Percentiles rank a stretch among this genome's conserved stretches.
These are phyloP conservation scores for Nakaseomyces delphensis DNA, from an alignment of 1,139 yeast species.

Conservation along the genomic window DNA sequence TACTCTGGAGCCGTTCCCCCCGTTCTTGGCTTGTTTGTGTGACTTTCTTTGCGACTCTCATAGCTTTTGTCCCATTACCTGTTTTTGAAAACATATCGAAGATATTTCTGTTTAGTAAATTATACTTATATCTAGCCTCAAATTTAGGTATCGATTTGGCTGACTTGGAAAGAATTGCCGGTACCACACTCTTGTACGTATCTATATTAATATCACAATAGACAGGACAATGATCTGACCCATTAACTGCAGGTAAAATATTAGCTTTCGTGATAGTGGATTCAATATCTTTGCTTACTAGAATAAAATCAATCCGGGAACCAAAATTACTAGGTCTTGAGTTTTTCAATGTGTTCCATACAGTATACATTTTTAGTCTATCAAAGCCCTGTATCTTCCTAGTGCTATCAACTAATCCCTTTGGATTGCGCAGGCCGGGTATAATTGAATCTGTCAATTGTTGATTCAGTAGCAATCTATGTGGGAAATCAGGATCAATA, in stretches of 20 bases:
- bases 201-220: constrained; percentile 51
- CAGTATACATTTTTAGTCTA: constrained; percentile 66
- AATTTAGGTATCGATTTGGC: constrained; percentile 34
- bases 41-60: background rate
- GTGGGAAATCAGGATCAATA: constrained; percentile 34
- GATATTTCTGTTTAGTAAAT: constrained; percentile 45
- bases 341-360: constrained; percentile 79
- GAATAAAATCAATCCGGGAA: constrained; percentile 73
- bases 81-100: constrained; percentile 40
- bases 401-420: constrained; percentile 50
- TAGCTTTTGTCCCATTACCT: background rate
- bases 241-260: constrained; percentile 61
- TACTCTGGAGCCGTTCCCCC: background rate
- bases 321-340: constrained; percentile 83
- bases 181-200: constrained; percentile 1
- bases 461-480: constrained; percentile 39
- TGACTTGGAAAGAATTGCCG: constrained; percentile 4
- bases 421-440: constrained; percentile 32
- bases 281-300: constrained; percentile 38
- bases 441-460: constrained; percentile 30
- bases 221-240: constrained; percentile 94
- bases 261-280: constrained; percentile 41
- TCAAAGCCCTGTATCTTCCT: constrained; percentile 47
- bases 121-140: constrained; percentile 50
- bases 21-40: background rate